Percentiles rank a stretch among this genome's conserved stretches.
phyloP scores from a whole-genome alignment of 1,139 yeast genomes.

The Yamadazyma atlantica region DNA sequence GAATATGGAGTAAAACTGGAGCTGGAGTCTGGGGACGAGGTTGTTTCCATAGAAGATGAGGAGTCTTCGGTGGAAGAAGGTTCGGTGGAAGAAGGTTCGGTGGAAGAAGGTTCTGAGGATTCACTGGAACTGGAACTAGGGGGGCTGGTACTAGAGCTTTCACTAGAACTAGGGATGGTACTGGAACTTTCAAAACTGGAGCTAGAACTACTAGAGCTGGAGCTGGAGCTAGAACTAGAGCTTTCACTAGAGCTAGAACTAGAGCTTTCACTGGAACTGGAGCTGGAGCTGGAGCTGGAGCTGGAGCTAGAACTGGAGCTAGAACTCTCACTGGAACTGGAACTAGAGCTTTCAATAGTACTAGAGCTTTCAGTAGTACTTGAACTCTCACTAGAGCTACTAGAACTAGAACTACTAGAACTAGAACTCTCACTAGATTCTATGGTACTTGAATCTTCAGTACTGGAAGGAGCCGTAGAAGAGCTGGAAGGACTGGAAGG shows the following conservation, averaged over 20 bases:
- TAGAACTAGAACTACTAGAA: not conserved
- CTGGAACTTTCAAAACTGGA: conserved; percentile 5
- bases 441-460: conserved; percentile 3
- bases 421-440: too few species aligned
- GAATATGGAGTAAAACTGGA: conserved; percentile 19
- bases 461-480: conserved; percentile 2
- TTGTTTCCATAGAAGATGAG: conserved; percentile 1
- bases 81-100: too few species aligned
- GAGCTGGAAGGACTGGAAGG: too few species aligned
- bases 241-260: conserved; percentile 2
- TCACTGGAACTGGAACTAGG: not conserved
- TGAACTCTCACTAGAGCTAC: not conserved
- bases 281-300: conserved; percentile 10
- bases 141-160: not conserved
- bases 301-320: conserved; percentile 7
- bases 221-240: conserved; percentile 5
- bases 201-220: conserved; percentile 5
- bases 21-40: not conserved
- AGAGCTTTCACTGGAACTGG: conserved; percentile 4
- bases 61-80: too few species aligned
- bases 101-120: too few species aligned
- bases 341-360: conserved; percentile 5
- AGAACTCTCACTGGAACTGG: conserved; percentile 4
- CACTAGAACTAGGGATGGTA: conserved; percentile 4
- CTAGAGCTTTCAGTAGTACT: not conserved